Evolutionary conservation across 306 rosid genomes (phyloP), one percentile per base, ranked within the genome.

Genomic region (Fragaria iinumae): DNA sequence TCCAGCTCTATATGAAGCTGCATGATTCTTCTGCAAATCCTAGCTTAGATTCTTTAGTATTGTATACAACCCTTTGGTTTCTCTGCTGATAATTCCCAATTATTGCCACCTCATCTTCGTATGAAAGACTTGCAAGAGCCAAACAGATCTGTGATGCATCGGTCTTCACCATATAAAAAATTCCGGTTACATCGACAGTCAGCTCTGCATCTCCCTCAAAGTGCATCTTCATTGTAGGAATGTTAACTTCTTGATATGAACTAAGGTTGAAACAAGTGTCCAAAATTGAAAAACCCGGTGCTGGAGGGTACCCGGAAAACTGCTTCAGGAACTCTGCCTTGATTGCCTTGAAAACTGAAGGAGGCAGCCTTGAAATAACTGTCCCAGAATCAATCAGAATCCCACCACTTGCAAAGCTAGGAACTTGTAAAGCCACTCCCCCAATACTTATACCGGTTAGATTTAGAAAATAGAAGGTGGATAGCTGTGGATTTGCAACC

Each of bases 71-170:
- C 91, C 96, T 92, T 59, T 90, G 97, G 73, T 94, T 94, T 84
- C 83, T 90, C 82, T 94, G 98, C 85, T 91, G 98, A 74, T 85
- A 92, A 76, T 90, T 91, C 79, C 97, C 98, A 53, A 94, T 77
- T 8, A 94, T 90, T 11, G 84, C 80, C 3, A 77, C 80, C 72
- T 85, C 91, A 63, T 83, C 75, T 63, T 85, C 96, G 64, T 85
- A 74, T 7, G 82, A 72, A 71, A 90, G 86, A 71, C 96, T 89
- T 34, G 97, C 90, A 36, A 91, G 60, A 5, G 97, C 95, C 90
- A 91, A 83, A 79, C 98, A 94, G 67, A 86, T 84, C 82, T 87
- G 93, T 23, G 96, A 94, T n/a, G 75, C 85, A 80, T 93, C 95
- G 5, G 81, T 82, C 83, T 85, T 88, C 4, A 83, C 88, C 16